Base-by-base conservation (phyloP, 2,329 filamentous ascomycete species). In the Ceratocystis papillata region DNA sequence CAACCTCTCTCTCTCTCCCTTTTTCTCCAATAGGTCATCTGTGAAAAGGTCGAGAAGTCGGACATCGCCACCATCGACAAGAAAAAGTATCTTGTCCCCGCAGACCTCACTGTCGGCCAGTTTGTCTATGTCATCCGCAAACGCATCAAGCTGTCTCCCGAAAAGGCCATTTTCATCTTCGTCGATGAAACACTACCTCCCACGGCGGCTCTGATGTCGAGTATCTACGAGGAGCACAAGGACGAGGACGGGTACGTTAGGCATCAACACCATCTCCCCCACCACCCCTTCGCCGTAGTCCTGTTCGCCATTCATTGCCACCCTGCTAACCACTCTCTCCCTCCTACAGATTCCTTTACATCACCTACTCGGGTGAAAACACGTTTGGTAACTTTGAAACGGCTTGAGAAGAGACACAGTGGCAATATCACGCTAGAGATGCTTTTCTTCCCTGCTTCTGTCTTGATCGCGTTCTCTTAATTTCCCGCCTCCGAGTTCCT, bases 91-190 rank as follows among this genome's bases (percentile, higher is more conserved):
- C 85, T 99, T 62, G 94, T 99, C 33, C 94, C 94, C 15, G 91
- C 94, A 72, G 94, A 99, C 76, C 85, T 99, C 75, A 99, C 94
- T 69, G 94, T 99, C 70, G 94, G 94, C 73, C 94, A 99, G 87
- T 96, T 99, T 76, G 94, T 99, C 80, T 99, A 99, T 79, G 94
- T 99, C 70, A 99, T 99, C 79, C 91, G 94, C 77, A 99, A 99
- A 85, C 89, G 94, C 75, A 99, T 99, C 81, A 99, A 99, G 90
- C 85, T 99, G 72, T 96, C 91, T 65, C 94, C 94, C 41, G 94
- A 99, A 82, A 99, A 99, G 85, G 94, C 94, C 76, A 99, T 99
- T 81, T 99, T 99, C 84, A 97, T 99, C 83, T 99, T 97, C 79
- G 94, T 99, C 74, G 93, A 97, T 76, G 94, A 97, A 80, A 93